Percentiles rank a stretch among this genome's conserved stretches.
Conservation (phyloP, 495 filamentous ascomycete genomes). For the Penicillium daleae region DNA sequence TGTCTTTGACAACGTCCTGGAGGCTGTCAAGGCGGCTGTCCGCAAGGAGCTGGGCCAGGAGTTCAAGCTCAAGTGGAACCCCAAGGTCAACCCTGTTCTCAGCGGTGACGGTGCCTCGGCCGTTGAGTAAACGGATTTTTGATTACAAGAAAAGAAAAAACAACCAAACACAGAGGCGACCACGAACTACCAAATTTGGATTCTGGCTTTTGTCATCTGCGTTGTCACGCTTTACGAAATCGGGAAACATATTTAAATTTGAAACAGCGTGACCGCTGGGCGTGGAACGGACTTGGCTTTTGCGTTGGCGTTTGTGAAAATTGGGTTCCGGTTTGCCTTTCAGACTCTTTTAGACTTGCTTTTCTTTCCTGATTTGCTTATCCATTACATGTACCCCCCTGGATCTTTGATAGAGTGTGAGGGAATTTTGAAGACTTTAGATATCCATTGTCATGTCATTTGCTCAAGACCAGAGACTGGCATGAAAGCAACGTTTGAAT, state of each 20-base stretch:
- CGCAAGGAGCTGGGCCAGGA: conserved; percentile 60
- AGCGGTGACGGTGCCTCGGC: conserved; percentile 57
- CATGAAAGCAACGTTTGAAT: conserved; percentile 17
- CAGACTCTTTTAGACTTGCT: conserved; percentile 24
- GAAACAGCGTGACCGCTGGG: conserved; percentile 15
- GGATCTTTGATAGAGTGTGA: conserved; percentile 10
- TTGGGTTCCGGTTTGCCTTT: conserved; percentile 1
- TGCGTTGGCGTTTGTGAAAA: conserved; percentile 21
- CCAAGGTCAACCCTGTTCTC: conserved; percentile 67
- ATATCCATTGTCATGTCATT: conserved; percentile 34
- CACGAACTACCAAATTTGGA: conserved; percentile 13
- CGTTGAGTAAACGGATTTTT: conserved; percentile 50
- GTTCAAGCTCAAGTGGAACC: conserved; percentile 62
- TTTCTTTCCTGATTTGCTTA: conserved; percentile 13
- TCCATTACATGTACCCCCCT: conserved; percentile 21
- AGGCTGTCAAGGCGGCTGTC: conserved; percentile 57
- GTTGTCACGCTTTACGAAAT: conserved; percentile 23
- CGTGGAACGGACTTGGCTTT: conserved; percentile 12
- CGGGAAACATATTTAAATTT: conserved; percentile 5
- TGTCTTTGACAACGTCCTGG: conserved; percentile 58
- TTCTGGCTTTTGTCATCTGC: background rate
- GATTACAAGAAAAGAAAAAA: background rate
- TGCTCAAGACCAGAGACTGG: conserved; percentile 8
- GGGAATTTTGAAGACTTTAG: conserved; percentile 30
- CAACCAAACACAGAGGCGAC: conserved; percentile 8